Base-by-base conservation (phyloP, 73 alveolate genomes). In the Stentor roeselii region DNA sequence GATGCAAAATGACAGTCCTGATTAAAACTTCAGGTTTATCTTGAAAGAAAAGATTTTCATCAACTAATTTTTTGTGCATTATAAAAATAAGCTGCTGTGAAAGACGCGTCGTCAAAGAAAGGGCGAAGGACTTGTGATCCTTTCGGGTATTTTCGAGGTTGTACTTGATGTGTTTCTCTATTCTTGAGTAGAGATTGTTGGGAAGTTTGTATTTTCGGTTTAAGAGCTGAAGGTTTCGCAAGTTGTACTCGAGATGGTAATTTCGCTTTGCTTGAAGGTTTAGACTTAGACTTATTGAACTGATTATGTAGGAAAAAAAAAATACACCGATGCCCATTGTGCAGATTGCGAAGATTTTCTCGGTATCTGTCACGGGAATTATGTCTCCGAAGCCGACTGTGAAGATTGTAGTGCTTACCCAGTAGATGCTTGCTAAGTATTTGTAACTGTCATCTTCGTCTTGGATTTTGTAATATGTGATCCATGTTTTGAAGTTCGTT, bases 381-480 rank as follows among this genome's bases (percentile, higher is more conserved):
- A 67, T 0, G 32, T 67, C 80, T 39, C 80, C 80, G 32, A 21
- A 67, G n/a, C 80, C 80, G 32, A 67, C 32, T 21, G 80, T 30
- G 32, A 67, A 67, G 21, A 67, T 1, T 67, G 80, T 67, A 15
- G 80, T 67, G 1, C 27, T 31, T 30, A 31, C 40, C 15, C 21
- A 67, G 32, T 67, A 67, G 21, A 67, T n/a, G 32, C 42, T 39
- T 30, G n/a, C 27, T 21, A 67, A 67, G 36, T 67, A 67, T 15
- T 67, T 1, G 1, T n/a, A 50, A 11, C 21, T 50, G 21, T 11
- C 21, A 11, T 6, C 6, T 11, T 6, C 30, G 21, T 50, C 67
- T 11, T 50, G 6, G 6, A 50, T 50, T 11, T 50, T 21, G 21
- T 50, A 50, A 11, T 50, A 6, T 11, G 30, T 50, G 21, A 50